Conservation (phyloP, 225 moss, liverwort and hornwort species). For the Pleurozium schreberi region DNA sequence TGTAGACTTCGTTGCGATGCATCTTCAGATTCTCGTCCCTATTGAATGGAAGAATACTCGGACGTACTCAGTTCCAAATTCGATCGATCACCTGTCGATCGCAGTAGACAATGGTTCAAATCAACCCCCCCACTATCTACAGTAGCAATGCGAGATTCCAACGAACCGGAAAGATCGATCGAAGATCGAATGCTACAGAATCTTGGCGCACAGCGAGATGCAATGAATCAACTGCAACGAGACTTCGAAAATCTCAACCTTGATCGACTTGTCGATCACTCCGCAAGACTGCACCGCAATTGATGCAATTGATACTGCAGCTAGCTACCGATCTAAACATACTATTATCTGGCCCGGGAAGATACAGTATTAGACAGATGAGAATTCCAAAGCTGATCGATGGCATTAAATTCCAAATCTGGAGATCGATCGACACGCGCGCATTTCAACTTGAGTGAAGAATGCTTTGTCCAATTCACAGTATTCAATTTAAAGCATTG, state of each 20-base stretch:
- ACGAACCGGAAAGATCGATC: too few relatives aligned
- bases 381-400: background rate
- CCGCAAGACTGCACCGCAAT: background rate
- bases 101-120: background rate
- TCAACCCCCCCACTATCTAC: background rate
- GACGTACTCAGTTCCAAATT: background rate
- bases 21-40: background rate
- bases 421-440: too few relatives aligned
- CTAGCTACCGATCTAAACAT: background rate
- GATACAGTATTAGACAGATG: background rate
- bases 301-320: background rate
- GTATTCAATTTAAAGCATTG: background rate
- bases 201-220: background rate
- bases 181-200: background rate
- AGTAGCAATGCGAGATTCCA: too few relatives aligned
- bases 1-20: slow-evolving; percentile 34
- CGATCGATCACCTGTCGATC: background rate
- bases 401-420: background rate
- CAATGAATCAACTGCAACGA: background rate
- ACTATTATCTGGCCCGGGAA: background rate
- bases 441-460: too few relatives aligned
- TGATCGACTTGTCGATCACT: background rate
- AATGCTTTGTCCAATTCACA: background rate
- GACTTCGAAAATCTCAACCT: background rate
- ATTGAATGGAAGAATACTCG: background rate